Evolutionary conservation across 441 rosid genomes (phyloP), one percentile per base, ranked within the genome.

Genomic region (Euphorbia schlechtendalii): DNA sequence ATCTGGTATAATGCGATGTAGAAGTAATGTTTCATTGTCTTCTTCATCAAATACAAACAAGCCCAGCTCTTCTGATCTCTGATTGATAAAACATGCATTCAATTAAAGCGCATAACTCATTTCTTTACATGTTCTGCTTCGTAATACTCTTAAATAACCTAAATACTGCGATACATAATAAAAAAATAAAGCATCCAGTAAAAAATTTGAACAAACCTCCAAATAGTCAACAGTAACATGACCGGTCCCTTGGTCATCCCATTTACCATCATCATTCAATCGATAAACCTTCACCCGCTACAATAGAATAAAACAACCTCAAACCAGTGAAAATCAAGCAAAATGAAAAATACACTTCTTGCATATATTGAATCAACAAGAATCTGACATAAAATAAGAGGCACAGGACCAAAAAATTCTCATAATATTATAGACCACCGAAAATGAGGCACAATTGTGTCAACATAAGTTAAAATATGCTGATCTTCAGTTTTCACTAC

Each of bases 191-290:
- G 9, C 76, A 63, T 63, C 48, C 54, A 51, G 56, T 52, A 24
- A 69, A 61, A 49, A 40, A 74, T 51, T 36, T 56, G 51, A 71
- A 77, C 85, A 73, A 36, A 92, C 99, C 98, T 95, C 98, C 80
- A 84, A 40, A 80, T 77, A 95, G 77, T 95, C 97, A 52, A 95
- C 90, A 58, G 83, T 79, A 24, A 92, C 97, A 71, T 91, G 90
- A 69, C 99, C 99, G 46, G 99, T 95, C 69, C 99, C 99, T 76
- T 87, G 99, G 72, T 95, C 97, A 77, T 92, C 99, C 98, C 99
- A 95, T 81, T 89, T 95, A 68, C 98, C 97, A 81, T 89, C 92
- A 51, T 88, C 95, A 54, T 77, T 89, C 65, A 95, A 74, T 69
- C 93, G 96, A 71, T 95, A 95, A 27, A 95, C 90, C 78, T 95